Evolutionary conservation across 2,329 filamentous ascomycete species (phyloP).

Genomic region (Drechmeria coniospora): DNA sequence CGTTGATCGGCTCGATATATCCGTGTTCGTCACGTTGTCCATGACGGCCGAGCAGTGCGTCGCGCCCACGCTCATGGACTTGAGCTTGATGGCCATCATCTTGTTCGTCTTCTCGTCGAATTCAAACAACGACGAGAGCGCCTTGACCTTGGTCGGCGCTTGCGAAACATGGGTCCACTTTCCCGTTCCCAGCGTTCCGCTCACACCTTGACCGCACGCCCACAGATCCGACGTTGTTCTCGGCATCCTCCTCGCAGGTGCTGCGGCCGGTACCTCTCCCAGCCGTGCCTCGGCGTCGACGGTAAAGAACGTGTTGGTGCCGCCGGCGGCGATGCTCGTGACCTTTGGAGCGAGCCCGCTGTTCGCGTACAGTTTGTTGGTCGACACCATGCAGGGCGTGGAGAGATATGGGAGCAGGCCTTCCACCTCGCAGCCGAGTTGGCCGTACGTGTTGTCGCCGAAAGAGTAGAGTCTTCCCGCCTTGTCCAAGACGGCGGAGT

Average conservation of each 20-base stretch:
- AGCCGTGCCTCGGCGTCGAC: slow-evolving; percentile 53
- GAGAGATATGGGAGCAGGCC: slow-evolving; percentile 47
- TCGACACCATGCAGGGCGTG: slow-evolving; percentile 53
- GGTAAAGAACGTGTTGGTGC: slow-evolving; percentile 73
- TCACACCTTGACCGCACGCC: slow-evolving; percentile 75
- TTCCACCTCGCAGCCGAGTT: slow-evolving; percentile 67
- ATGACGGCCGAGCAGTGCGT: slow-evolving; percentile 74
- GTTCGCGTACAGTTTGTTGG: slow-evolving; percentile 57
- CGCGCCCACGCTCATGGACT: slow-evolving; percentile 56
- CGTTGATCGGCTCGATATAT: slow-evolving; percentile 31
- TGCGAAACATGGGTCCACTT: slow-evolving; percentile 79
- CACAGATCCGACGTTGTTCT: slow-evolving; percentile 48
- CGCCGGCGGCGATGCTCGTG: slow-evolving; percentile 71
- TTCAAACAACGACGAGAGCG: slow-evolving; percentile 70
- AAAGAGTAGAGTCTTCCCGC: slow-evolving; percentile 71
- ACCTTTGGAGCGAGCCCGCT: slow-evolving; percentile 49
- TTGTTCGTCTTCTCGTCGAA: slow-evolving; percentile 60
- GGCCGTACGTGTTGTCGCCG: slow-evolving; percentile 83
- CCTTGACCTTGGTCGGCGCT: slow-evolving; percentile 64
- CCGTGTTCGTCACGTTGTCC: slow-evolving; percentile 60
- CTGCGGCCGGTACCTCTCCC: slow-evolving; percentile 6
- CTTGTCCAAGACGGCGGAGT: slow-evolving; percentile 65
- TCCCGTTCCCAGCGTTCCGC: slow-evolving; percentile 68
- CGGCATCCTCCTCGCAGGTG: slow-evolving; percentile 18
- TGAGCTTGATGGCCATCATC: slow-evolving; percentile 63